Evolutionary conservation across 2,329 filamentous ascomycete genomes (phyloP).

Genomic region (Volutella citrinella): DNA sequence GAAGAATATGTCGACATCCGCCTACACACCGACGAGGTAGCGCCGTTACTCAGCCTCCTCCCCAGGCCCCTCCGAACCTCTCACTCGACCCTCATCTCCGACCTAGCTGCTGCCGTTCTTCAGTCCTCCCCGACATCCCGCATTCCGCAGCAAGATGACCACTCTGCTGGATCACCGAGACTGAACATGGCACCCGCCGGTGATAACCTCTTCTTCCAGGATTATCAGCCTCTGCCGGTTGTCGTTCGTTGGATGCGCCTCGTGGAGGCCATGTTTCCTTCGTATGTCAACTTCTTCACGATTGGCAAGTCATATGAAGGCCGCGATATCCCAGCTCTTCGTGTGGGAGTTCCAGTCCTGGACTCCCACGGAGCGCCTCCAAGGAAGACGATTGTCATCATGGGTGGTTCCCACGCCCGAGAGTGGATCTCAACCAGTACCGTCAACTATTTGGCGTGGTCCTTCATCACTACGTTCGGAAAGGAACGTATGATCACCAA

Average conservation of each 20-base stretch:
- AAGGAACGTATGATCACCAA: constrained; percentile 69
- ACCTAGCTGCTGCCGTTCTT: constrained; percentile 74
- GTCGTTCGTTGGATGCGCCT: constrained; percentile 90
- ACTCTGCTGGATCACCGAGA: constrained; percentile 27
- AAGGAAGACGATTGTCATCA: constrained; percentile 78
- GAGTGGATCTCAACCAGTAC: constrained; percentile 97
- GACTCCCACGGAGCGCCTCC: constrained; percentile 39
- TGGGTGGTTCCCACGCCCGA: constrained; percentile 84
- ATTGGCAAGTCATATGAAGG: constrained; percentile 88
- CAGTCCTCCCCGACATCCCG: constrained; percentile 38
- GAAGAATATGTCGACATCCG: constrained; percentile 82
- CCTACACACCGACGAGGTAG: constrained; percentile 71
- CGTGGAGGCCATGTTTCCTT: constrained; percentile 84
- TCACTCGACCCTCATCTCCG: constrained; percentile 73
- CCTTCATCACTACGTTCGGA: constrained; percentile 78
- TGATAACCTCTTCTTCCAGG: constrained; percentile 83
- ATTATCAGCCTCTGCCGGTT: constrained; percentile 84
- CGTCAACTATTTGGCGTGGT: constrained; percentile 88
- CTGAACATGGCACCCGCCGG: constrained; percentile 33
- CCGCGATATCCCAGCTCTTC: constrained; percentile 78
- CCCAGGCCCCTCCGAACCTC: constrained; percentile 69
- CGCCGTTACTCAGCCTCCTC: constrained; percentile 74
- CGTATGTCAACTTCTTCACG: constrained; percentile 68
- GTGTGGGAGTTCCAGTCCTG: constrained; percentile 60
- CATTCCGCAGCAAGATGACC: constrained; percentile 12